These are phyloP conservation scores for Incumbomyces lentus DNA, from an alignment of 2,329 filamentous ascomycete species.

Conservation along the genomic window DNA sequence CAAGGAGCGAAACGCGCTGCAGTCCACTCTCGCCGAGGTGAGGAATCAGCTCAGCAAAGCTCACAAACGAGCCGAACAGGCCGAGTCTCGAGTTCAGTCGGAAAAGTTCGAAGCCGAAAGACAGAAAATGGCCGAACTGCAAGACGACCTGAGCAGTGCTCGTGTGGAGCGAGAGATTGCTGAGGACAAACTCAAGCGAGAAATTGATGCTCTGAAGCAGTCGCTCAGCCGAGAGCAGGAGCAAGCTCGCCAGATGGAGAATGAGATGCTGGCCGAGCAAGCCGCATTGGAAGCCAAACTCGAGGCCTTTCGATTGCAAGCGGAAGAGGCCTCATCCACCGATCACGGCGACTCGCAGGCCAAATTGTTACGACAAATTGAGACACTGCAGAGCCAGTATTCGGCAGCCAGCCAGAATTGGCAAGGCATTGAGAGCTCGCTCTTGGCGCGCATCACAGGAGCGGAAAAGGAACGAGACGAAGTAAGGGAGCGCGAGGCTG, in stretches of 20 bases:
- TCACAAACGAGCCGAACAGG: constrained; percentile 54
- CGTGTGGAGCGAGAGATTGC: constrained; percentile 68
- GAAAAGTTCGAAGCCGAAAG: constrained; percentile 60
- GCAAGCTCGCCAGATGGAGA: constrained; percentile 55
- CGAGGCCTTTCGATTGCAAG: constrained; percentile 71
- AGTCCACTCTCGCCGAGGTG: constrained; percentile 56
- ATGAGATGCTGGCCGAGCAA: constrained; percentile 72
- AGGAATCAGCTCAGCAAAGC: constrained; percentile 60
- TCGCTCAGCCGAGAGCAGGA: constrained; percentile 64
- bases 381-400: constrained; percentile 92
- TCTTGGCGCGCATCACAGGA: constrained; percentile 63
- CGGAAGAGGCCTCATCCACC: constrained; percentile 81
- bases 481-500: constrained; percentile 67
- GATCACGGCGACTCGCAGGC: constrained; percentile 72
- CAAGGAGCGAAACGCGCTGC: constrained; percentile 53
- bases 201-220: constrained; percentile 62
- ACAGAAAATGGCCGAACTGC: constrained; percentile 43
- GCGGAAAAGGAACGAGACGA: constrained; percentile 91
- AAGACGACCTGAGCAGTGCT: constrained; percentile 52
- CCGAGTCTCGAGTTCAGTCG: constrained; percentile 55
- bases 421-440: constrained; percentile 85
- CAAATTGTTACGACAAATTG: constrained; percentile 84
- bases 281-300: constrained; percentile 74
- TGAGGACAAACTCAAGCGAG: constrained; percentile 57
- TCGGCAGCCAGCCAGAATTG: constrained; percentile 91